phyloP scores from a whole-genome alignment of 441 rosid species.

The Metrosideros polymorpha region DNA sequence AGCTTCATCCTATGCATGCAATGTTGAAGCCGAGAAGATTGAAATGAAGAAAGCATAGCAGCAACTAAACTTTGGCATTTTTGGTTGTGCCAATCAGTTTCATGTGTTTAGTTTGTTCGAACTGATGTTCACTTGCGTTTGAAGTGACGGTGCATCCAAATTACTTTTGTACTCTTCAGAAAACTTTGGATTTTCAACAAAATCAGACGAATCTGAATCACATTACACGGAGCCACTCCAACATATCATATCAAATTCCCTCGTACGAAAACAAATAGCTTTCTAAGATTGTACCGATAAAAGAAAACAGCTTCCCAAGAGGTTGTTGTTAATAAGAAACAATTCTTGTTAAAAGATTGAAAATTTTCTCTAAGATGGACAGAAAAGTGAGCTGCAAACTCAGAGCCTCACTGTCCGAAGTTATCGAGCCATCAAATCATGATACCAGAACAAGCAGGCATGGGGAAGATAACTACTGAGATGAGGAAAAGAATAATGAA shows the following conservation, averaged over 20 bases:
- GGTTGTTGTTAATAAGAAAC: not conserved
- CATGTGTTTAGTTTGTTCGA: not conserved
- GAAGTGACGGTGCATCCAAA: not conserved
- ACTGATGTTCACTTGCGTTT: not conserved
- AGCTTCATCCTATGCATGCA: slow-evolving; percentile 62
- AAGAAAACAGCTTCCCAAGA: not conserved
- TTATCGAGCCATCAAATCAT: not conserved
- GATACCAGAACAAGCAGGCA: not conserved
- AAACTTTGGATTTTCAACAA: not conserved
- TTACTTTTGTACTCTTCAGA: not conserved
- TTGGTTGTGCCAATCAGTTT: not conserved
- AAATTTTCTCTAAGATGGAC: not conserved
- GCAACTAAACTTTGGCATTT: not conserved
- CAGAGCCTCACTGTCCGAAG: not conserved
- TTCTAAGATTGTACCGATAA: not conserved
- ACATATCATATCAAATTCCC: not conserved
- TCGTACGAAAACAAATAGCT: not conserved
- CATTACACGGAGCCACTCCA: not conserved
- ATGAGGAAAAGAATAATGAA: no score
- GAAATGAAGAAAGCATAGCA: not conserved
- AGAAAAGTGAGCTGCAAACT: not conserved
- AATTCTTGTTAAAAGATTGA: not conserved
- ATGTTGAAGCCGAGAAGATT: slow-evolving; percentile 38
- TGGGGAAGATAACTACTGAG: no score
- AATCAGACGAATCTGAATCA: not conserved